Base-by-base conservation (phyloP, 768 basidiomycete genomes). In the Pisolithus marmoratus region DNA sequence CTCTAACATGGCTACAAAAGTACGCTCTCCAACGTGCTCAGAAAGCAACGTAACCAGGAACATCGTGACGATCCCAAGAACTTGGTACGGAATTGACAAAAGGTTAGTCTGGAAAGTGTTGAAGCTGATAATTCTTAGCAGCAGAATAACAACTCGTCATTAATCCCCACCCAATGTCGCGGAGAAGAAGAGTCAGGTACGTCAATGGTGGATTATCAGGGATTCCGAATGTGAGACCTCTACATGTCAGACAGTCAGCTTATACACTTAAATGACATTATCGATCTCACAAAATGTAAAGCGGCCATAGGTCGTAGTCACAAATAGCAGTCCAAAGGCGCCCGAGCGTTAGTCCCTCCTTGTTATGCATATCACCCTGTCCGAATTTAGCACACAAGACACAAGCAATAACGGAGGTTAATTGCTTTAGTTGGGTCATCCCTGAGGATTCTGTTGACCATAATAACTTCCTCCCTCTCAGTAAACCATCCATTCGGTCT, bases 301-400 rank as follows among this genome's bases (percentile, higher is more conserved):
- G 45, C 0, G 84, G 84, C 83, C 83, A 85, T 12, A 85, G 64
- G 58, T 84, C 82, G 51, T 78, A 85, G 60, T 86, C 84, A 36
- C 73, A 75, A 6, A 83, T 47, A 0, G 82, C 79, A 7, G 63
- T 67, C 77, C 79, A 84, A 4, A 84, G 61, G 5, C 76, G 70
- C 57, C 69, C 72, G 4, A 73, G 31, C 0, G 76, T 71, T 12
- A 86, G 59, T 0, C 77, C 81, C 64, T 87, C 77, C 38, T 84
- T 79, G 54, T 86, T 86, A 64, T 84, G 83, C 85, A 86, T 84
- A 52, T 83, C 81, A 2, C 78, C 78, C 76, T 80, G 38, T 11
- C n/a, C 22, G 14, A 41, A 5, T 17, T 20, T 20, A 53, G 31
- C 14, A 31, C n/a, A n/a, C 3, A 8, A 47, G 8, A 2, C 46